Evolutionary conservation across 1,139 yeast genomes (phyloP), one percentile per base, ranked within the genome.

Genomic region (Kluyveromyces marxianus): DNA sequence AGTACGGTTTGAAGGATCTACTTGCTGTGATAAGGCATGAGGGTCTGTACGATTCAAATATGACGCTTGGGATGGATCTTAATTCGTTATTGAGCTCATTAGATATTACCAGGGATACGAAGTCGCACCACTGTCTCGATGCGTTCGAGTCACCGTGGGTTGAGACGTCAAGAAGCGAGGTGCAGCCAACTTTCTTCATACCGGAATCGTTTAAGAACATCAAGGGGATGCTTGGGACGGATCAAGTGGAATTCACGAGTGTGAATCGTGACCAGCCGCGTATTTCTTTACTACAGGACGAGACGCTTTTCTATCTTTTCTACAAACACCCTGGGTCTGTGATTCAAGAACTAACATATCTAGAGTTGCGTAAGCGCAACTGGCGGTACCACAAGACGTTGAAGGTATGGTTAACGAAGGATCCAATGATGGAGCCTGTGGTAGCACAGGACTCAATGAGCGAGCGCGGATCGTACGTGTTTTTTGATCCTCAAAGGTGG

Each of bases 301-400:
- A 92, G 59, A 92, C 97, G 1, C 71, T 94, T 44, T 94, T 94
- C 63, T 92, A 85, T 66, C 83, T 94, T 31, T 94, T 94, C 64
- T 94, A 94, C 68, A 86, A 95, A 58, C 88, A 83, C 71, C 96
- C 98, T 5, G 79, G 92, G 49, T 97, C 94, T 60, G 81, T 89
- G 4, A 71, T 92, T 65, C 99, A 94, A 65, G 98, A 94, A 64
- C 76, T 88, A 48, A 95, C 96, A 3, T 95, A 97, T 1, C 75
- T 92, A 49, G 98, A 92, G 64, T 75, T 94, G 57, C 81, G 80
- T 58, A 82, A 82, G 50, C 76, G 98, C 56, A 92, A 90, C 67
- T 94, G 99, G 99, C 77, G 98, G 54, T 94, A 87, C 60, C 98
- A 94, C 67, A 92, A 90, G 67, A 96, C 88, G 52, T 76, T 92